phyloP scores from a whole-genome alignment of 2,329 filamentous ascomycete genomes.

The Penicillium sp. region DNA sequence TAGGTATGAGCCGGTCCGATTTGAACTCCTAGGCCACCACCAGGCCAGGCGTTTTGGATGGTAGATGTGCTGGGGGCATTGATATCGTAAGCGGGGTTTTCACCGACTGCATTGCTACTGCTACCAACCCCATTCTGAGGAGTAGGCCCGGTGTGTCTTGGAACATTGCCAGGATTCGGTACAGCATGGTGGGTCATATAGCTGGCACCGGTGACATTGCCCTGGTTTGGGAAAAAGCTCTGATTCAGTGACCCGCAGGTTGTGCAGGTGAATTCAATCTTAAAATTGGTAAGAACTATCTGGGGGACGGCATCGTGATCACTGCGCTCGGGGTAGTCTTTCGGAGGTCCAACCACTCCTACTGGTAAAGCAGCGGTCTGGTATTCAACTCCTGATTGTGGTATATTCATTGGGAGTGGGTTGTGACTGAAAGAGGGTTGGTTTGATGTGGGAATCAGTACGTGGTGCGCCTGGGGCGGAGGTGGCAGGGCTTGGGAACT shows the following conservation, averaged over 20 bases:
- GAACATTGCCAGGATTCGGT: conserved; percentile 19
- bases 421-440: conserved; percentile 25
- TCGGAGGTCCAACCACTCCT: conserved; percentile 23
- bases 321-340: conserved; percentile 26
- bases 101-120: conserved; percentile 18
- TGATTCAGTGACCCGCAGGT: conserved; percentile 41
- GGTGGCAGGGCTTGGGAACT: conserved; percentile 25
- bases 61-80: conserved; percentile 26
- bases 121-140: conserved; percentile 21
- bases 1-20: conserved; percentile 27
- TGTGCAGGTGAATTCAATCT: conserved; percentile 43
- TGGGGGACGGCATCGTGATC: conserved; percentile 32
- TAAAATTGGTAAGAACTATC: conserved; percentile 39
- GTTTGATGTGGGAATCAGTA: conserved; percentile 25
- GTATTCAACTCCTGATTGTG: conserved; percentile 27
- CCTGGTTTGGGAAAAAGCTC: conserved; percentile 41
- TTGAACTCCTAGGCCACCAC: conserved; percentile 30
- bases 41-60: conserved; percentile 32
- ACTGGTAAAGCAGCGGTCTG: conserved; percentile 20
- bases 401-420: conserved; percentile 24
- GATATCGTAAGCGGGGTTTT: conserved; percentile 26
- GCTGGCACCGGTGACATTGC: conserved; percentile 33
- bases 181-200: conserved; percentile 31
- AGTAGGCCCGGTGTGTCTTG: conserved; percentile 21
- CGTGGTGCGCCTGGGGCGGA: conserved; percentile 22